These are phyloP conservation scores for Penicillium brevicompactum DNA, from an alignment of 2,329 filamentous ascomycete species.

Conservation along the genomic window DNA sequence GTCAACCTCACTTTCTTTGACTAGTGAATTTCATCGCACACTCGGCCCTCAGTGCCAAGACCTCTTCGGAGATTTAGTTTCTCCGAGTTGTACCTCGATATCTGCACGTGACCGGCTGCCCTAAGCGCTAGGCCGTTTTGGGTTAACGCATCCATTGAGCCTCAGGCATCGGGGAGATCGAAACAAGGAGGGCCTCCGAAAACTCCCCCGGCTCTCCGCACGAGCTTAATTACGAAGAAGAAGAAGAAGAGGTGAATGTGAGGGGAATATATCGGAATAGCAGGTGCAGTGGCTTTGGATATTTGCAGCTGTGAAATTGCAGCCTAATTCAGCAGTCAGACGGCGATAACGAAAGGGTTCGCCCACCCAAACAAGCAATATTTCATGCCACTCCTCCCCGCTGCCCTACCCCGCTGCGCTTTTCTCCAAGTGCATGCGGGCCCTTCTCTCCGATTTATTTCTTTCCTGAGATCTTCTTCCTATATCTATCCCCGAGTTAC, in stretches of 20 bases:
- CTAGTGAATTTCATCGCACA: constrained; percentile 47
- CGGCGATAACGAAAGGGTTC: constrained; percentile 17
- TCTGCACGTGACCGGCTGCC: constrained; percentile 27
- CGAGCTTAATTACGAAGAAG: constrained; percentile 2
- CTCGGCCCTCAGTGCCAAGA: constrained; percentile 39
- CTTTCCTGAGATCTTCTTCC: constrained; percentile 13
- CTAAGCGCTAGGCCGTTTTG: constrained; percentile 25
- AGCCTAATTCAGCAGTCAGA: neutral
- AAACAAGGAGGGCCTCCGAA: neutral
- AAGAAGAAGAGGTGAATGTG: neutral
- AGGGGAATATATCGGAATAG: neutral
- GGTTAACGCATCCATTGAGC: neutral
- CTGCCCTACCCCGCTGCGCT: constrained; percentile 26
- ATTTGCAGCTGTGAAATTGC: neutral
- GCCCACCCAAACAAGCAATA: constrained; percentile 27
- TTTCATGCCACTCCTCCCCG: constrained; percentile 28
- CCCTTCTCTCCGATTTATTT: constrained; percentile 23
- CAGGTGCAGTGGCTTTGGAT: neutral
- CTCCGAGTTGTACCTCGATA: constrained; percentile 21
- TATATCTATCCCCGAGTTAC: constrained; percentile 5
- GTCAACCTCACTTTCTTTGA: constrained; percentile 32
- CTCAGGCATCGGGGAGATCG: neutral
- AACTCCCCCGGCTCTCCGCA: constrained; percentile 10
- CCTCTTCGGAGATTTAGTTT: constrained; percentile 22
- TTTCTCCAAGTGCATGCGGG: constrained; percentile 23